Conservation (phyloP, 2,329 filamentous ascomycete species). For the Alternaria incomplexa region DNA sequence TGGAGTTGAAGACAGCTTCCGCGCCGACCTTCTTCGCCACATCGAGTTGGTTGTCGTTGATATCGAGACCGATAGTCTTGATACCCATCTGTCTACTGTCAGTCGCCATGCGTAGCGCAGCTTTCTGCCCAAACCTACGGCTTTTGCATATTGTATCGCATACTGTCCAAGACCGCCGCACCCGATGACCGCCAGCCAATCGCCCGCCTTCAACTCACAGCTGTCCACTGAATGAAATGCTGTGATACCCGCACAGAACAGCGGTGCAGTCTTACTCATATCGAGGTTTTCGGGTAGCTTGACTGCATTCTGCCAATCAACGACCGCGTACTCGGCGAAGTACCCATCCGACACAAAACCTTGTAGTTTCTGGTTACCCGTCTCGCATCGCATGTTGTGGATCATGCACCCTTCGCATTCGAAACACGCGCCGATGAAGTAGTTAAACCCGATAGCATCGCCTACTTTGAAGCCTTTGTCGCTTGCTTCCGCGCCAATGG, state of each 20-base stretch:
- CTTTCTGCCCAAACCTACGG: slow-evolving; percentile 18
- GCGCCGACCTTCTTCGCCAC: slow-evolving; percentile 51
- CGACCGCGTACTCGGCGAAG: slow-evolving; percentile 56
- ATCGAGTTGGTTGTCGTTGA: slow-evolving; percentile 52
- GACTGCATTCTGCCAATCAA: slow-evolving; percentile 55
- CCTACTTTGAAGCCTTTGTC: slow-evolving; percentile 52
- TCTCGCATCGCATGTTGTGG: slow-evolving; percentile 52
- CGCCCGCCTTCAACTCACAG: slow-evolving; percentile 39
- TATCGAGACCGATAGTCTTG: slow-evolving; percentile 53
- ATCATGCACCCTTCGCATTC: slow-evolving; percentile 56
- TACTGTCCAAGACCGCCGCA: slow-evolving; percentile 56
- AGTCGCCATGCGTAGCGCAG: background rate
- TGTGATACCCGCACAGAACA: slow-evolving; percentile 61
- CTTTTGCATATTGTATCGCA: slow-evolving; percentile 56
- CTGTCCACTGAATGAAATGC: slow-evolving; percentile 42
- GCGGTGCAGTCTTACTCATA: slow-evolving; percentile 47
- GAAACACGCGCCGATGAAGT: slow-evolving; percentile 55
- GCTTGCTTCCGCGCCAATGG: slow-evolving; percentile 42
- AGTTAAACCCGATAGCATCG: slow-evolving; percentile 55
- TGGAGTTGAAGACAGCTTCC: slow-evolving; percentile 54
- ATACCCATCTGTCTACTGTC: slow-evolving; percentile 45
- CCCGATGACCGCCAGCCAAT: slow-evolving; percentile 54
- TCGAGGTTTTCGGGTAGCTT: slow-evolving; percentile 48
- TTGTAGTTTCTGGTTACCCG: slow-evolving; percentile 49
- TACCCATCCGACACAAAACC: slow-evolving; percentile 55